phyloP scores from a whole-genome alignment of 768 basidiomycete species.

The Paxillus involutus region DNA sequence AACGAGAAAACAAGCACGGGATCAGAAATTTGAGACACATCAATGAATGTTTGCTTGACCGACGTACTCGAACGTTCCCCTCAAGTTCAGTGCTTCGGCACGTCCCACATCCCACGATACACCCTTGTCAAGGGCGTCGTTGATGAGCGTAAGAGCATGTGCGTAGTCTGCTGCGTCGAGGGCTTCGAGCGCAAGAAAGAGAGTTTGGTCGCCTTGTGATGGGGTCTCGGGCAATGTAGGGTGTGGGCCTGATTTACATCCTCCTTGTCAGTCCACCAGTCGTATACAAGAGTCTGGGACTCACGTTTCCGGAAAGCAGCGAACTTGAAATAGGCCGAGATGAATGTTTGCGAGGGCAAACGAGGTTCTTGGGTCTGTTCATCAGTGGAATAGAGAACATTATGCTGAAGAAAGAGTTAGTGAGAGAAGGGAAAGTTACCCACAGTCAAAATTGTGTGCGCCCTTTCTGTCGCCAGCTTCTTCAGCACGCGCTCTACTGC shows the following conservation, averaged over 20 bases:
- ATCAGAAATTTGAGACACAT: not conserved
- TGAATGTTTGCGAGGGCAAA: constrained; percentile 88
- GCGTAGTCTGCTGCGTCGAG: constrained; percentile 84
- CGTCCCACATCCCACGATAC: constrained; percentile 72
- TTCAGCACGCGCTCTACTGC: constrained; percentile 93
- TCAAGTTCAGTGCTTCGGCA: constrained; percentile 88
- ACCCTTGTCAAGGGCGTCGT: constrained; percentile 86
- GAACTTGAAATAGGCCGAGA: constrained; percentile 94
- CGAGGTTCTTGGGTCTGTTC: constrained; percentile 66
- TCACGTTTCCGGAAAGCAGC: constrained; percentile 90
- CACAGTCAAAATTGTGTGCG: constrained; percentile 71
- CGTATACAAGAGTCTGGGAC: constrained; percentile 24
- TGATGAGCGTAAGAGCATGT: constrained; percentile 75
- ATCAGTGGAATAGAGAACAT: not conserved
- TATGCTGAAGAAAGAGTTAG: not conserved
- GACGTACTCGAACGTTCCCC: constrained; percentile 92
- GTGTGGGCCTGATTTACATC: constrained; percentile 47
- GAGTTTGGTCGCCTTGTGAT: constrained; percentile 79
- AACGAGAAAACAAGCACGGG: not conserved
- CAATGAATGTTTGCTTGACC: not conserved
- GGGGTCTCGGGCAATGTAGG: constrained; percentile 77
- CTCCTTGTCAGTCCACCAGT: not conserved
- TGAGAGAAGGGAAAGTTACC: constrained; percentile 15
- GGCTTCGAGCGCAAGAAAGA: constrained; percentile 78
- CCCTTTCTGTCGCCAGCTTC: constrained; percentile 71